phyloP scores from a whole-genome alignment of 345 rosid genomes.

The Pelargonium nanum region DNA sequence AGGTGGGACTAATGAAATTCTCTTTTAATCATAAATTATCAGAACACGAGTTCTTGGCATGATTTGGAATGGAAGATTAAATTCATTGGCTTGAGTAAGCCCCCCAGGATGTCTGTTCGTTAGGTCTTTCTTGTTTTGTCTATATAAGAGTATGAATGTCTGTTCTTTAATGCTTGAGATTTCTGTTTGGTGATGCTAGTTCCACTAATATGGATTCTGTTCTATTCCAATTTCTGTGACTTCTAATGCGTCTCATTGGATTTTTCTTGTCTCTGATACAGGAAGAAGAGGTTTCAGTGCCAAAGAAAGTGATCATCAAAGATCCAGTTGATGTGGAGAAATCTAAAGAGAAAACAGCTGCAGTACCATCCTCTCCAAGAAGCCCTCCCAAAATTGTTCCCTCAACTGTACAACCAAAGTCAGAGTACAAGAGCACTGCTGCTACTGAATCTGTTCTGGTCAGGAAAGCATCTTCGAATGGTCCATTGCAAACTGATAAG shows the following conservation, averaged over 20 bases:
- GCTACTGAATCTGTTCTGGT: slow-evolving; percentile 21
- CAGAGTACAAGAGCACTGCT: slow-evolving; percentile 30
- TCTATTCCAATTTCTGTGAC: no score
- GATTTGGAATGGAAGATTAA: background rate
- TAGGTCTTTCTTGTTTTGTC: no score
- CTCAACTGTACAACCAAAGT: slow-evolving; percentile 30
- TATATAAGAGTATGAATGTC: no score
- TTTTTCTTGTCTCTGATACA: slow-evolving; percentile 15
- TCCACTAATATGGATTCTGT: no score
- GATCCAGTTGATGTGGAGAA: slow-evolving; percentile 42
- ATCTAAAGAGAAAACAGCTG: slow-evolving; percentile 46
- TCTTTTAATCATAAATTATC: background rate
- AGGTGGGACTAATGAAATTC: slow-evolving; percentile 30
- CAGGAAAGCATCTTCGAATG: slow-evolving; percentile 33
- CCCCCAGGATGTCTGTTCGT: no score
- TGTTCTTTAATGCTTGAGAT: background rate
- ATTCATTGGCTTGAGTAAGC: no score
- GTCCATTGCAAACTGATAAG: slow-evolving; percentile 36
- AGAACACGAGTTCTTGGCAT: background rate
- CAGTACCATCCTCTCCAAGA: slow-evolving; percentile 43
- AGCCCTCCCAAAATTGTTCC: slow-evolving; percentile 30
- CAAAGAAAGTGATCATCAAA: slow-evolving; percentile 27
- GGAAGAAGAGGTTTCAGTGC: slow-evolving; percentile 25
- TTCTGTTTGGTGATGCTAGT: no score
- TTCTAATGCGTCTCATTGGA: background rate